These are phyloP conservation scores for Strigomonas culicis DNA, from an alignment of 208 protist genomes.

Conservation along the genomic window DNA sequence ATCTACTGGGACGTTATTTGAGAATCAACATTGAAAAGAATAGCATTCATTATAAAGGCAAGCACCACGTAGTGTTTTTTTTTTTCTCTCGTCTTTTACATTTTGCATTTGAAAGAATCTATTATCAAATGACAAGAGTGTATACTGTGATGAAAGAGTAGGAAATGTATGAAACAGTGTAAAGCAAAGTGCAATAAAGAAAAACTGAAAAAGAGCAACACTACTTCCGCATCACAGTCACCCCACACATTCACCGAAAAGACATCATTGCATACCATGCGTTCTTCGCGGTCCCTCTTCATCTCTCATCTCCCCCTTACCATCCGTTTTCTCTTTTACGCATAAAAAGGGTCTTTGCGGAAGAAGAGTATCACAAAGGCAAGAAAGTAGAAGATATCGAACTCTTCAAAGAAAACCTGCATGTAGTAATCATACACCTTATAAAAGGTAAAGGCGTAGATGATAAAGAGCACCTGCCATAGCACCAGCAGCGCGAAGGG, in stretches of 20 bases:
- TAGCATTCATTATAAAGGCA: too few species aligned
- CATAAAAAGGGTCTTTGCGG: constrained; percentile 18
- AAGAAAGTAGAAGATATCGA: constrained; percentile 40
- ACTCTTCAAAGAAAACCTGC: constrained; percentile 34
- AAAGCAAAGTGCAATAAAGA: neutral
- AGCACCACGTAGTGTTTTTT: too few species aligned
- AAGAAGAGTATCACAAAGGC: constrained; percentile 53
- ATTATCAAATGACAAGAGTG: too few species aligned
- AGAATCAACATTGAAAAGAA: too few species aligned
- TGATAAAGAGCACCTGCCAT: constrained; percentile 33
- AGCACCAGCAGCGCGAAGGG: constrained; percentile 44
- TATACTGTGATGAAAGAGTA: too few species aligned
- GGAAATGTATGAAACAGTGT: neutral
- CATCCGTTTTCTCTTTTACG: neutral
- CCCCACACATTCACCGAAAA: neutral
- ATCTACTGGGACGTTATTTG: too few species aligned
- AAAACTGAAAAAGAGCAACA: neutral
- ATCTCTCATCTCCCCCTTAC: neutral
- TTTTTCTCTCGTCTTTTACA: neutral
- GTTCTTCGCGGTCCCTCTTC: neutral
- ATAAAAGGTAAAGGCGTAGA: constrained; percentile 33
- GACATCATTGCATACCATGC: neutral
- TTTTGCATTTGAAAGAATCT: neutral
- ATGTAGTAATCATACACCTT: constrained; percentile 60
- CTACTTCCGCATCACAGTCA: neutral